These are phyloP conservation scores for Vaccinium myrtillus DNA, from an alignment of 148 eudicot genomes.

Conservation along the genomic window DNA sequence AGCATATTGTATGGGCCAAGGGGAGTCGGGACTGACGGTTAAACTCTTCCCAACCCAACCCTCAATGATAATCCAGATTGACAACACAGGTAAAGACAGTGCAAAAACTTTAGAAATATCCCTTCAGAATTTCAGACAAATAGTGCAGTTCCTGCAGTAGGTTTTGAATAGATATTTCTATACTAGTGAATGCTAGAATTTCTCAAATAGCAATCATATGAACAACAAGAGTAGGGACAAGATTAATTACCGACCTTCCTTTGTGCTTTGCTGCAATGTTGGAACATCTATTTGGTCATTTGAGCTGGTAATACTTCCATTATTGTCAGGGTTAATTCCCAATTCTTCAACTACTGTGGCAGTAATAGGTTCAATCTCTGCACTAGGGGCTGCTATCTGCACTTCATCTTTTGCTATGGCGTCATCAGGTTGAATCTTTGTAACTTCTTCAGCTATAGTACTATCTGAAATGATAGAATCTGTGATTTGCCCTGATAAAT, in stretches of 20 bases:
- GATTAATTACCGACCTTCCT: slow-evolving; percentile 28
- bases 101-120: background rate
- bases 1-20: background rate
- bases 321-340: slow-evolving; percentile 13
- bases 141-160: background rate
- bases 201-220: background rate
- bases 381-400: slow-evolving; percentile 19
- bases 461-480: slow-evolving; percentile 16
- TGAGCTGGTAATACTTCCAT: slow-evolving; percentile 23
- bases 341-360: slow-evolving; percentile 18
- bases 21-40: background rate
- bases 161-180: background rate
- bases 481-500: background rate
- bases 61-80: background rate
- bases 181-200: background rate
- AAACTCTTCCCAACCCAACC: background rate
- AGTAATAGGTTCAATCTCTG: slow-evolving; percentile 14
- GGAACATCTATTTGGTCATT: slow-evolving; percentile 26
- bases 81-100: background rate
- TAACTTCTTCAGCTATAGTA: slow-evolving; percentile 13
- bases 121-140: background rate
- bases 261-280: slow-evolving; percentile 15
- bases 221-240: background rate
- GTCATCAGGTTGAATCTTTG: slow-evolving; percentile 24
- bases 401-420: slow-evolving; percentile 20